These are phyloP conservation scores for Leishmania braziliensis DNA, from an alignment of 208 protist genomes.

Conservation along the genomic window DNA sequence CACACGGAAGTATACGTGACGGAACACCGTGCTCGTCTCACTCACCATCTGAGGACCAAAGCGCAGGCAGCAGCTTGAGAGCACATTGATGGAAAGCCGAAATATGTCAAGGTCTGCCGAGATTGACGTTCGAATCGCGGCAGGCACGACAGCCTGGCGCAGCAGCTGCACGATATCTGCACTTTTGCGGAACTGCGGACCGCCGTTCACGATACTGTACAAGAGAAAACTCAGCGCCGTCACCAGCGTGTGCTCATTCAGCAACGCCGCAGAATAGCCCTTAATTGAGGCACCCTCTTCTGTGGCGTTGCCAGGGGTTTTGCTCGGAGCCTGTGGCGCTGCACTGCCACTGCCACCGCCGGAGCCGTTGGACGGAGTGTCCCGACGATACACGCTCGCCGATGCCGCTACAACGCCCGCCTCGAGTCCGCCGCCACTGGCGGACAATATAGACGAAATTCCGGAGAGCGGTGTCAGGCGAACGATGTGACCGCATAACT, in stretches of 20 bases:
- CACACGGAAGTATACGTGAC: slow-evolving; percentile 92
- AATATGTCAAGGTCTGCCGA: slow-evolving; percentile 87
- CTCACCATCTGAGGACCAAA: slow-evolving; percentile 94
- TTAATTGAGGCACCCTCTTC: slow-evolving; percentile 10
- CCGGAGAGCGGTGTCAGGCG: slow-evolving; percentile 30
- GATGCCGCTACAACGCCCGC: background rate
- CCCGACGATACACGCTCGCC: background rate
- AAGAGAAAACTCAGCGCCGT: slow-evolving; percentile 66
- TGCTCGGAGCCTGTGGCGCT: background rate
- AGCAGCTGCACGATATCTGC: slow-evolving; percentile 72
- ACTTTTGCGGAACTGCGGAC: slow-evolving; percentile 83
- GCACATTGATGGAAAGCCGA: slow-evolving; percentile 90
- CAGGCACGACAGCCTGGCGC: slow-evolving; percentile 80
- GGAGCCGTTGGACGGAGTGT: background rate
- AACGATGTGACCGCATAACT: slow-evolving; percentile 28
- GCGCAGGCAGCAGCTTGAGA: slow-evolving; percentile 80
- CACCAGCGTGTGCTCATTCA: slow-evolving; percentile 33
- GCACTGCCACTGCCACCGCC: slow-evolving; percentile 6
- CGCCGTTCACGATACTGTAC: slow-evolving; percentile 86
- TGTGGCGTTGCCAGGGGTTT: background rate
- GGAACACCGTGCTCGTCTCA: slow-evolving; percentile 94
- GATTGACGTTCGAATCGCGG: slow-evolving; percentile 86
- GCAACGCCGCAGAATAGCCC: slow-evolving; percentile 12
- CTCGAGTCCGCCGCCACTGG: slow-evolving; percentile 3
- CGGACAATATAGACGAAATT: slow-evolving; percentile 7